These are phyloP conservation scores for Francoa sonchifolia DNA, from an alignment of 441 rosid genomes.

Conservation along the genomic window DNA sequence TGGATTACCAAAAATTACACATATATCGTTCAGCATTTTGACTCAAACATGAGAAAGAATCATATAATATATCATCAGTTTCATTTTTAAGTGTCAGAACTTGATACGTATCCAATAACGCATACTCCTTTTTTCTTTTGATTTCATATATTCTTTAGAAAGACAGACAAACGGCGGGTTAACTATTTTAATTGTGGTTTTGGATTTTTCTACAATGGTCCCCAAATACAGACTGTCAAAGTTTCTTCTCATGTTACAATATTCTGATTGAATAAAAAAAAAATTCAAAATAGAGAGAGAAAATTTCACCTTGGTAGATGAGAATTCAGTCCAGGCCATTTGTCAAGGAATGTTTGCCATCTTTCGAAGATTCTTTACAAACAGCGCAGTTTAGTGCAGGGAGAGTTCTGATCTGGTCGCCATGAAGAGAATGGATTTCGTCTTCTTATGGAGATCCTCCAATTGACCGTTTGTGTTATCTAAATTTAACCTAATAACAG, in stretches of 20 bases:
- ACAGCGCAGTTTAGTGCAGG: constrained; percentile 22
- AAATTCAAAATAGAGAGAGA: constrained; percentile 6
- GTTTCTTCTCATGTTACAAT: constrained; percentile 20
- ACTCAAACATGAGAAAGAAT: constrained; percentile 21
- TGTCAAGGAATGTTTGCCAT: constrained; percentile 28
- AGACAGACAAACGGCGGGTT: constrained; percentile 20
- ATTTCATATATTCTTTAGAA: constrained; percentile 11
- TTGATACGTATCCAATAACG: constrained; percentile 18
- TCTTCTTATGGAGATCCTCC: too few relatives aligned
- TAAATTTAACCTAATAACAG: too few relatives aligned
- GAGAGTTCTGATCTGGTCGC: background rate
- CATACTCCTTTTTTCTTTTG: constrained; percentile 11
- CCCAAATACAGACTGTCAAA: constrained; percentile 45
- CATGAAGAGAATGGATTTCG: too few relatives aligned
- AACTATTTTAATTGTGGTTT: constrained; percentile 14
- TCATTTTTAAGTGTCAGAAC: constrained; percentile 12
- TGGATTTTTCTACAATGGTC: constrained; percentile 39
- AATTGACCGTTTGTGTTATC: too few relatives aligned
- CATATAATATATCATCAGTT: constrained; percentile 9
- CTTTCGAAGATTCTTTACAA: constrained; percentile 23
- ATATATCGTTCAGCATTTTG: constrained; percentile 16
- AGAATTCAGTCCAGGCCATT: background rate
- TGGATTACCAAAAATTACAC: constrained; percentile 25
- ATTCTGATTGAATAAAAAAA: background rate
- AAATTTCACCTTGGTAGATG: constrained; percentile 14